Conservation (phyloP, 305 asterid species). For the Coffea humblotiana region DNA sequence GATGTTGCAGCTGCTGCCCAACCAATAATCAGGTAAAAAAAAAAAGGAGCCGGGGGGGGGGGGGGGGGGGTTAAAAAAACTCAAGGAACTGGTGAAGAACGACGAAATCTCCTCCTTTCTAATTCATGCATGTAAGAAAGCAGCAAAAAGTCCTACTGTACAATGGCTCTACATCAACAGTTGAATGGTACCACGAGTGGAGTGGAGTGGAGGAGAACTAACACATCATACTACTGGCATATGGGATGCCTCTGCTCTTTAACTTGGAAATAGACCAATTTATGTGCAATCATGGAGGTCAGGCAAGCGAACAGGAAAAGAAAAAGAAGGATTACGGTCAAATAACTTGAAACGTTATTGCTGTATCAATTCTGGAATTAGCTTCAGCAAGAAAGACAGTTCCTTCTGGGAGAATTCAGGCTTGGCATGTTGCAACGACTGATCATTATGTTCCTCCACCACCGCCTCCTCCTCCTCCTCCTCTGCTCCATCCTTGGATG, state of each 20-base stretch:
- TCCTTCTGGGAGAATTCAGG: slow-evolving; percentile 80
- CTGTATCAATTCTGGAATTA: slow-evolving; percentile 63
- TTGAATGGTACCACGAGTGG: too few species aligned
- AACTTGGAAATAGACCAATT: neutral
- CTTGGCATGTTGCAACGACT: slow-evolving; percentile 19
- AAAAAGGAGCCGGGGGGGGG: too few species aligned
- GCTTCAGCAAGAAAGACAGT: slow-evolving; percentile 74
- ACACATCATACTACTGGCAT: neutral
- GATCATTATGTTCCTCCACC: slow-evolving; percentile 37
- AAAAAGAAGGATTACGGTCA: neutral
- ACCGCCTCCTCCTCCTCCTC: slow-evolving; percentile 19
- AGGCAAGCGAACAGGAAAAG: slow-evolving; percentile 4
- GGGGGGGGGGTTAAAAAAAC: too few species aligned
- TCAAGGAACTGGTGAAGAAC: too few species aligned
- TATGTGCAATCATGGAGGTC: neutral
- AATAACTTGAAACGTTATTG: slow-evolving; percentile 10
- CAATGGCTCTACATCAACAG: neutral
- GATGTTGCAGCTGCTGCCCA: too few species aligned
- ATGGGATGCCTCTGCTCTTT: neutral
- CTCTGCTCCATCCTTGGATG: slow-evolving; percentile 26
- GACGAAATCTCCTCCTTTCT: too few species aligned
- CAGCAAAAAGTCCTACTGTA: too few species aligned
- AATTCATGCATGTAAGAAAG: too few species aligned
- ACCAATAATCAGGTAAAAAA: too few species aligned
- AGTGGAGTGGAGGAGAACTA: neutral